These are phyloP conservation scores for Vanrija sp. DNA, from an alignment of 1,284 basidiomycete species.

Conservation along the genomic window DNA sequence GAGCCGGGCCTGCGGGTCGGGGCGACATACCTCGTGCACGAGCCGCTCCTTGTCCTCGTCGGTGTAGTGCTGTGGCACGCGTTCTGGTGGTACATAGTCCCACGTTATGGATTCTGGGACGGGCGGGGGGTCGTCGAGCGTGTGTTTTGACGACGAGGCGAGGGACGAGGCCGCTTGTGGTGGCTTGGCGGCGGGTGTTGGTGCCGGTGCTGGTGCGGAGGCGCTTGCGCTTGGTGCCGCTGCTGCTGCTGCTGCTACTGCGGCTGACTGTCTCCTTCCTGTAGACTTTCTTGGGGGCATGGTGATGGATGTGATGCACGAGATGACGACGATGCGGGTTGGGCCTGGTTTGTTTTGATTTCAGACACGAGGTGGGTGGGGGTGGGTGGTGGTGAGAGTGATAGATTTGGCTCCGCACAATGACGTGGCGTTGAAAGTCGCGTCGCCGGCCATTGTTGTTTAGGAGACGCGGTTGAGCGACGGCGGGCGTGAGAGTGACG, in stretches of 20 bases:
- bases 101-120: conserved; percentile 36
- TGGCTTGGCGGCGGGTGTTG: neutral
- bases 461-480: too few relatives aligned
- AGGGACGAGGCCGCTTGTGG: neutral
- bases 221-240: neutral
- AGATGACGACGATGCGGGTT: neutral
- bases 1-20: neutral
- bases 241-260: neutral
- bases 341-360: neutral
- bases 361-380: neutral
- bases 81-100: conserved; percentile 20
- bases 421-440: neutral
- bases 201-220: neutral
- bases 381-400: neutral
- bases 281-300: conserved; percentile 22
- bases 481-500: too few relatives aligned
- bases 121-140: conserved; percentile 27
- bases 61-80: conserved; percentile 11
- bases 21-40: conserved; percentile 36
- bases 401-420: neutral
- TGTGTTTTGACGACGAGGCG: conserved; percentile 27
- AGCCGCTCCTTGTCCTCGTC: conserved; percentile 33
- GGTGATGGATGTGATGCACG: neutral
- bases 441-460: too few relatives aligned
- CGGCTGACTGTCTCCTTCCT: neutral